A percentile compares a stretch with the other conserved stretches of the same genome.
Evolutionary conservation across 495 filamentous ascomycete species (phyloP).

Genomic region (Beverwykella pulmonaria): DNA sequence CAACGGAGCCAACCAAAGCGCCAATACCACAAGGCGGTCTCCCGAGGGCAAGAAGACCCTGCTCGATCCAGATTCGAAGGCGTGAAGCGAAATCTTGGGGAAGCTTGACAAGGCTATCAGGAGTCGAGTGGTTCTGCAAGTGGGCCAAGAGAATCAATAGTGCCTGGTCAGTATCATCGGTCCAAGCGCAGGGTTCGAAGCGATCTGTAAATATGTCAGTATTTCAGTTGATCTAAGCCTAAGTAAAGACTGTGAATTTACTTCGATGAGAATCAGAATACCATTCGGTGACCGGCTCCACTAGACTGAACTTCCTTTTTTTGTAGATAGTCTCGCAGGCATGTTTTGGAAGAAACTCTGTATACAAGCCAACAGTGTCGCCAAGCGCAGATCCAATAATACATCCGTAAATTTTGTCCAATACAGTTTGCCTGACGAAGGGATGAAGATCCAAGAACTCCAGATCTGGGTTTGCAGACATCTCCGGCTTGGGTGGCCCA

Average conservation of each 20-base stretch:
- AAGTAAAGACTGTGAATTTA: slow-evolving; percentile 3
- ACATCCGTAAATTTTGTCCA: slow-evolving; percentile 47
- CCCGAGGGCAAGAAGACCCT: slow-evolving; percentile 49
- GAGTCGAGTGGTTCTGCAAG: slow-evolving; percentile 43
- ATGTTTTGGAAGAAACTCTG: slow-evolving; percentile 49
- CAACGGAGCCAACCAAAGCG: slow-evolving; percentile 45
- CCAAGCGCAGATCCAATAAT: slow-evolving; percentile 54
- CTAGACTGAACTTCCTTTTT: slow-evolving; percentile 45
- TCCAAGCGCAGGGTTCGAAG: slow-evolving; percentile 50
- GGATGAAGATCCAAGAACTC: slow-evolving; percentile 38
- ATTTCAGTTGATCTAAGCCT: neutral
- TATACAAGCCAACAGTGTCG: slow-evolving; percentile 56
- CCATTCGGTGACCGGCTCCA: slow-evolving; percentile 43
- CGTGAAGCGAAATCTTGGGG: slow-evolving; percentile 48
- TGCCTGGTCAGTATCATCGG: slow-evolving; percentile 57
- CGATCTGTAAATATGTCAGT: slow-evolving; percentile 30
- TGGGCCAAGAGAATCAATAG: slow-evolving; percentile 51
- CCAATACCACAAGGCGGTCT: slow-evolving; percentile 52
- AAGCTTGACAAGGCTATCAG: slow-evolving; percentile 2
- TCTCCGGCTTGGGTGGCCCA: neutral
- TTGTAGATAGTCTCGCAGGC: slow-evolving; percentile 42
- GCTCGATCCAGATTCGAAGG: slow-evolving; percentile 48
- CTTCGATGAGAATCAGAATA: slow-evolving; percentile 47
- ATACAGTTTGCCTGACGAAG: slow-evolving; percentile 34
- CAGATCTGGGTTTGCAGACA: neutral